Evolutionary conservation across 1,139 yeast genomes (phyloP), one percentile per base, ranked within the genome.

Genomic region (Debaryomyces udenii): DNA sequence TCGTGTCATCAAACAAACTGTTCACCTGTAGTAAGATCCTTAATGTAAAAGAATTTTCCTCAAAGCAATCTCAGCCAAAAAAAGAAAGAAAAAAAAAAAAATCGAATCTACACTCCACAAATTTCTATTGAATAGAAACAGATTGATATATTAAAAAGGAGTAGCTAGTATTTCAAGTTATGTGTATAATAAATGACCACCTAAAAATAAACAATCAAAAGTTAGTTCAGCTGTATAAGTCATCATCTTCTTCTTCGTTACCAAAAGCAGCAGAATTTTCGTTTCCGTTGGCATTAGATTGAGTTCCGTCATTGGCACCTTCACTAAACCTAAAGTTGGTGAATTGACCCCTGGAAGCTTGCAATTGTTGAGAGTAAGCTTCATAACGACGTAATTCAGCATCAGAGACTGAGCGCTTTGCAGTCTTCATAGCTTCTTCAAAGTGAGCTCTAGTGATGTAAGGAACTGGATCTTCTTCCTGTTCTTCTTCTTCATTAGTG

Each of bases 351-450:
- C 99, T 87, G 1, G 97, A 87, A 39, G 96, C 88, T 67, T 85
- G 94, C 65, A 94, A 78, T 70, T 93, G 97, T 68, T 90, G 97
- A 42, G 99, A 96, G 61, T 91, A 94, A 11, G 98, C 95, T 73
- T 94, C 99, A 64, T 94, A 94, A 72, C 99, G 93, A 71, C 99
- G 93, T 60, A 94, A 80, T 70, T 94, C 99, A 35, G 97, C 86
- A 62, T 94, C 99, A 35, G 95, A 84, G 43, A 94, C 99, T 42
- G 97, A 90, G 59, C 98, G 87, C 70, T 90, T 86, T 41, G 99
- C 99, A 1, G 98, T 90, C 82, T 91, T 90, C 99, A 94, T 94
- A 38, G 99, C 99, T 74, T 93, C 99, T 68, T 94, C 96, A 59
- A 94, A 89, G 66, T 90, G 96, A 40, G 85, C 85, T 61, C 87